A percentile compares a stretch with the other conserved stretches of the same genome.
phyloP scores from a whole-genome alignment of 108 stramenopile genomes.

The Aurantiochytrium sp. region DNA sequence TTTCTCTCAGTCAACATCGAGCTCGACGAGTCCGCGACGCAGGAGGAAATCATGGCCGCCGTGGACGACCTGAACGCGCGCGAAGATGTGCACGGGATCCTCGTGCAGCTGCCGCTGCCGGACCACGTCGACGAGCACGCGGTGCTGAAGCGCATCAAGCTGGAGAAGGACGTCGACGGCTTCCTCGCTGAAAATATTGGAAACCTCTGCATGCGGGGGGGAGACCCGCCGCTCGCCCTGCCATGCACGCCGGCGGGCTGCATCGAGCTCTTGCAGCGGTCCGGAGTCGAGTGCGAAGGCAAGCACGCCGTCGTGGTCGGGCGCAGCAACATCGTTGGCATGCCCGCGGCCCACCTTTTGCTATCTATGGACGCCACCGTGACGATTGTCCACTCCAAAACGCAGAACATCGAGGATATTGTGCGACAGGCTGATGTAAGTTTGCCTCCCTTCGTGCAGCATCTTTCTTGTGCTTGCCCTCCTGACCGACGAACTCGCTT shows the following conservation, averaged over 20 bases:
- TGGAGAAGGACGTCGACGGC: slow-evolving; percentile 92
- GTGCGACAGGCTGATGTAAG: slow-evolving; percentile 66
- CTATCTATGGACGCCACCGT: slow-evolving; percentile 84
- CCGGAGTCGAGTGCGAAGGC: slow-evolving; percentile 69
- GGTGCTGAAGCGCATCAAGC: slow-evolving; percentile 67
- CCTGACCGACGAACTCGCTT: background rate
- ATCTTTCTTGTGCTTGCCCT: no score
- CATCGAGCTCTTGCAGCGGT: slow-evolving; percentile 86
- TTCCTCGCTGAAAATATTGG: slow-evolving; percentile 86
- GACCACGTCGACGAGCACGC: slow-evolving; percentile 71
- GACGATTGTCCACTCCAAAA: slow-evolving; percentile 88
- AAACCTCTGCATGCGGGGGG: slow-evolving; percentile 50
- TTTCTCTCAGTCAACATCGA: slow-evolving; percentile 73
- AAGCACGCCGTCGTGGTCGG: slow-evolving; percentile 94
- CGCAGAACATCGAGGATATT: slow-evolving; percentile 60
- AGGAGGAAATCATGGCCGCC: slow-evolving; percentile 69
- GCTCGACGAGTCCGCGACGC: slow-evolving; percentile 70
- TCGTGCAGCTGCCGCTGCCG: slow-evolving; percentile 94
- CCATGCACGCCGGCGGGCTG: slow-evolving; percentile 68
- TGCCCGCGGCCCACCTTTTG: slow-evolving; percentile 84
- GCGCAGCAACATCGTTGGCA: slow-evolving; percentile 75
- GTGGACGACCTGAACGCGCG: slow-evolving; percentile 73
- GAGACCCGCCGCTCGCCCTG: background rate
- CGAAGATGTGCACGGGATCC: slow-evolving; percentile 80
- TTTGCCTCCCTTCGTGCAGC: no score